Base-by-base conservation (phyloP, 2,329 filamentous ascomycete species). In the Blumeria graminis region DNA sequence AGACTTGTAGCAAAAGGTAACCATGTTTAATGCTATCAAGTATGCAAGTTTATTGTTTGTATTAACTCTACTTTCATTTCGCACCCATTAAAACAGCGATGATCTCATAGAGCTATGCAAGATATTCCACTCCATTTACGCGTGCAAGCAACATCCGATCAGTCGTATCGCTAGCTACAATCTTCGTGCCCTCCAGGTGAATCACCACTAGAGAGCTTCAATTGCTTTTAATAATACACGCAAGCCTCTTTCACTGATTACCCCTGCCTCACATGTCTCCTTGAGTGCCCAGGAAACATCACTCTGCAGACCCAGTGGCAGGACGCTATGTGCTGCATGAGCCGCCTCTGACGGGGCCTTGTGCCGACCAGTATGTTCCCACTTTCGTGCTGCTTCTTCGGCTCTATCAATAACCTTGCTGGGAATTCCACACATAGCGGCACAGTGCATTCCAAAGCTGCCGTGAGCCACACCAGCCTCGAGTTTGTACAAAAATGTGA, bases 361-460 rank as follows among this genome's bases (percentile, higher is more conserved):
- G 60, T 96, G 74, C 18, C 87, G 75, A 62, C 85, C 90, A 0
- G 92, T 96, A 68, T 95, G 88, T 71, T 98, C 92, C 88, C 92
- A 96, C 64, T 88, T 86, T 62, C 76, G 81, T 1, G 92, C 92
- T 6, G 92, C 92, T 22, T 82, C 78, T 69, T 98, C 92, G 0
- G 92, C 92, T 22, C 84, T 73, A 65, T 89, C 81, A 59, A 98
- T 87, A 14, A 98, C 81, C 56, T 81, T 81, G 48, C 74, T 73
- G 0, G 87, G 80, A 60, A 98, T 96, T 0, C 92, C 92, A 64
- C 92, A 98, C 92, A 98, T 98, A 58, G 87, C 83, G 0, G 92
- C 92, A 66, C 92, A 98, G 68, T 98, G 92, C 92, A 98, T 98
- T 63, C 92, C 92, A 65, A 96, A 98, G 65, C 86, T 94, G 14